Percentiles rank a stretch among this genome's conserved stretches.
Evolutionary conservation across 75 land plant species (phyloP).

Genomic region (Pinus albicaulis): DNA sequence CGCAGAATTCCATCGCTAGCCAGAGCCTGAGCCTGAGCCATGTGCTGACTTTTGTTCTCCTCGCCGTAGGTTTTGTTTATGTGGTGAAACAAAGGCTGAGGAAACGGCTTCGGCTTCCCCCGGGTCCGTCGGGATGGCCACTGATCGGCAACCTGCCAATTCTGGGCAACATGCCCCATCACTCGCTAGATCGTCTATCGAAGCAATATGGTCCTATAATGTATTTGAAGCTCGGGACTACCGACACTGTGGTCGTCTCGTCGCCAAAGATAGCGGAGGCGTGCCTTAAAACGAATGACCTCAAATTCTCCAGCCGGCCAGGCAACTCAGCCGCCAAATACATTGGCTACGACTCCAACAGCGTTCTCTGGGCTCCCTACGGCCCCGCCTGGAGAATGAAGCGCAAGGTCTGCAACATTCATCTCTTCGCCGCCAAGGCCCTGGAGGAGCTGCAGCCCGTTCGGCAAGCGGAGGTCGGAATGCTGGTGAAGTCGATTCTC

Average conservation of each 20-base stretch:
- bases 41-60: not conserved
- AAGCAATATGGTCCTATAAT: constrained; percentile 61
- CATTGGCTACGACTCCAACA: constrained; percentile 56
- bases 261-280: constrained; percentile 53
- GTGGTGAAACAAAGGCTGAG: not conserved
- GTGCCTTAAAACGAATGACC: constrained; percentile 59
- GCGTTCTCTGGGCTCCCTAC: constrained; percentile 52
- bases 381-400: constrained; percentile 39
- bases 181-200: constrained; percentile 45
- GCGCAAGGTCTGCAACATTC: constrained; percentile 23
- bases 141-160: constrained; percentile 70
- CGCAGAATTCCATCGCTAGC: not conserved
- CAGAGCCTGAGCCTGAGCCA: not conserved
- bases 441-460: constrained; percentile 14
- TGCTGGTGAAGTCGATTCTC: constrained; percentile 8
- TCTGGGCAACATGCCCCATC: constrained; percentile 64
- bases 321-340: constrained; percentile 62
- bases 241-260: constrained; percentile 58
- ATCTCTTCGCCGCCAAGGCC: constrained; percentile 23
- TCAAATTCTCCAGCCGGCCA: constrained; percentile 61
- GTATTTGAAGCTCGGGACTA: constrained; percentile 59
- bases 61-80: not conserved
- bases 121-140: constrained; percentile 80
- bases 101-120: constrained; percentile 28
- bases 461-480: constrained; percentile 13